Conservation (phyloP, 2,329 filamentous ascomycete genomes). For the Chaetomium strumarium region DNA sequence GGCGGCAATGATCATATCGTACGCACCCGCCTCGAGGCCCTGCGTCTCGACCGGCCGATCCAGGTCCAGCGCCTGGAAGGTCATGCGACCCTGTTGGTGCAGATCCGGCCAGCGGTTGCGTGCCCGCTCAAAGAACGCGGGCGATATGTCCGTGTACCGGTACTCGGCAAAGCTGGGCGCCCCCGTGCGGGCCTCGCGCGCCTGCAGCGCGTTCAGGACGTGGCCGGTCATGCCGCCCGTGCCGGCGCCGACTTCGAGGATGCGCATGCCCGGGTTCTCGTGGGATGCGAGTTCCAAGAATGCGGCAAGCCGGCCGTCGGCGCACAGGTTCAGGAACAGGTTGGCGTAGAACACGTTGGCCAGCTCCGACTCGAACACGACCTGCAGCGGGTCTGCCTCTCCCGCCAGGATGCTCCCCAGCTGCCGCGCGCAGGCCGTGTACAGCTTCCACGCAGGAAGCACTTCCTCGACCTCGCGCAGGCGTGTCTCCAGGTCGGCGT, state of each 20-base stretch:
- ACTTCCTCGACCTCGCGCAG: constrained; percentile 26
- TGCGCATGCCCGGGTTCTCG: constrained; percentile 14
- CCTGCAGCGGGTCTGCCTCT: constrained; percentile 6
- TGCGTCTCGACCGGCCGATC: constrained; percentile 26
- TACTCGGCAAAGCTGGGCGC: not conserved
- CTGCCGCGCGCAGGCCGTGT: constrained; percentile 15
- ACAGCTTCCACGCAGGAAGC: constrained; percentile 30
- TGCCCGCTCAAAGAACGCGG: constrained; percentile 22
- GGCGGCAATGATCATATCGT: constrained; percentile 33
- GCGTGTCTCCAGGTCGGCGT: constrained; percentile 25
- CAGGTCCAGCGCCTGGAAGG: constrained; percentile 29
- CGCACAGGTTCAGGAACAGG: constrained; percentile 28
- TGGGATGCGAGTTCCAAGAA: not conserved
- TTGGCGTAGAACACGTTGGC: constrained; percentile 11
- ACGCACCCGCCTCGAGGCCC: constrained; percentile 26
- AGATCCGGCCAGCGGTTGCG: constrained; percentile 21
- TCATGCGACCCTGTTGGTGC: constrained; percentile 20
- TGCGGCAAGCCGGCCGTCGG: constrained; percentile 11
- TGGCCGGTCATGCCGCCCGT: constrained; percentile 3
- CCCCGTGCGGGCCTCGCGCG: not conserved
- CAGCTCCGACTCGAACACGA: constrained; percentile 1
- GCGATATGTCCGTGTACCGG: constrained; percentile 8
- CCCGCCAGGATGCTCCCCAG: constrained; percentile 1
- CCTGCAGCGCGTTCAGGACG: constrained; percentile 23
- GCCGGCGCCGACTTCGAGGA: constrained; percentile 32